Percentiles rank a stretch among this genome's conserved stretches.
Conservation (phyloP, 2,329 filamentous ascomycete genomes). For the Ustulina deusta region DNA sequence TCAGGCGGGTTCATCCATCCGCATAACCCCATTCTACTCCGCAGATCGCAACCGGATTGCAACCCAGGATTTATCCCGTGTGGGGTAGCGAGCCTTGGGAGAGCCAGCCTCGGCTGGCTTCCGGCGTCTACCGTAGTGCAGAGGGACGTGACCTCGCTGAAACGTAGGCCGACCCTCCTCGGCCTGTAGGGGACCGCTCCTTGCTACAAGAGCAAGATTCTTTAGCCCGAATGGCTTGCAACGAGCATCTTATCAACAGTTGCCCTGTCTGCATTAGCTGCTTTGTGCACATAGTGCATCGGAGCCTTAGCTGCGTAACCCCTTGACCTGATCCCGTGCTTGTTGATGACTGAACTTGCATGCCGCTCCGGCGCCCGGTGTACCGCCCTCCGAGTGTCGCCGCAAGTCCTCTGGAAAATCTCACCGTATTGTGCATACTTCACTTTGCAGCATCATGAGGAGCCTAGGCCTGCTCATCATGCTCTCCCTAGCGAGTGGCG, state of each 20-base stretch:
- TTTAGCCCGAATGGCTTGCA: slow-evolving; percentile 4
- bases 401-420: neutral
- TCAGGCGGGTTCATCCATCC: slow-evolving; percentile 19
- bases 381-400: neutral
- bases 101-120: neutral
- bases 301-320: neutral
- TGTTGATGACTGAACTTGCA: neutral
- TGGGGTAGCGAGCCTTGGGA: slow-evolving; percentile 9
- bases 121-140: neutral
- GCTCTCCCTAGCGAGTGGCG: neutral
- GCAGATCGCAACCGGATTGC: neutral
- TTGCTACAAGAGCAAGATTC: slow-evolving; percentile 10
- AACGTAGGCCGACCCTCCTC: slow-evolving; percentile 1
- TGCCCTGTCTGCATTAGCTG: neutral
- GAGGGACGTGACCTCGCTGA: slow-evolving; percentile 6
- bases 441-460: slow-evolving; percentile 4
- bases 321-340: neutral
- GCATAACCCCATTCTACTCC: neutral
- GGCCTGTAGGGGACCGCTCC: neutral
- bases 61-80: neutral
- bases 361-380: slow-evolving; percentile 4
- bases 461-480: neutral
- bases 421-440: neutral
- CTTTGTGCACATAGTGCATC: neutral
- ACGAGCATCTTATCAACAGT: neutral